Conservation (phyloP, 2,329 filamentous ascomycete species). For the Grosmannia serpens region DNA sequence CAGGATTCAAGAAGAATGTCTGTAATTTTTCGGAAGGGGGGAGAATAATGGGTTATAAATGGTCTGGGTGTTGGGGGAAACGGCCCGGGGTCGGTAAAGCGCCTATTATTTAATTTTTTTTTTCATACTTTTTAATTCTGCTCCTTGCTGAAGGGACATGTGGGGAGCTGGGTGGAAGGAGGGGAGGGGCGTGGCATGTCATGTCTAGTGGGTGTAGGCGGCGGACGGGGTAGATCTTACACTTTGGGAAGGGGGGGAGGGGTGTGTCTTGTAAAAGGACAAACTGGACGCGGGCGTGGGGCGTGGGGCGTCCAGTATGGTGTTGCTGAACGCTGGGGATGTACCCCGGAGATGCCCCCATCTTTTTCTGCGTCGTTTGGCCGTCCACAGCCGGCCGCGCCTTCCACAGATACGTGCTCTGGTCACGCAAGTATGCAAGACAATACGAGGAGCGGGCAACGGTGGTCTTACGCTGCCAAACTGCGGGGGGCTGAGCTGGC, state of each 20-base stretch:
- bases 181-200: slow-evolving; percentile 3
- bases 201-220: background rate
- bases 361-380: background rate
- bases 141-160: slow-evolving; percentile 9
- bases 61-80: slow-evolving; percentile 3
- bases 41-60: slow-evolving; percentile 13
- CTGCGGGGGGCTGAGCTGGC: background rate
- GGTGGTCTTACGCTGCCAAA: no score
- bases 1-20: slow-evolving; percentile 1
- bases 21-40: slow-evolving; percentile 5
- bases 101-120: slow-evolving; percentile 5
- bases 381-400: background rate
- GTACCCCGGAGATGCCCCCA: slow-evolving; percentile 7
- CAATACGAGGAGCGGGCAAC: background rate
- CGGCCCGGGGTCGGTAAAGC: slow-evolving; percentile 11
- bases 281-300: background rate
- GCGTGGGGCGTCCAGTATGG: background rate
- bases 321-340: slow-evolving; percentile 2
- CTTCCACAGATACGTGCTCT: background rate
- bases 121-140: slow-evolving; percentile 4
- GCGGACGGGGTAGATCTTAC: background rate
- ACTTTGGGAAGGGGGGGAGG: background rate
- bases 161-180: slow-evolving; percentile 10
- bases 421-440: background rate
- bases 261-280: background rate